phyloP scores from a whole-genome alignment of 2,329 filamentous ascomycete species.

The Thermomyces lanuginosus region DNA sequence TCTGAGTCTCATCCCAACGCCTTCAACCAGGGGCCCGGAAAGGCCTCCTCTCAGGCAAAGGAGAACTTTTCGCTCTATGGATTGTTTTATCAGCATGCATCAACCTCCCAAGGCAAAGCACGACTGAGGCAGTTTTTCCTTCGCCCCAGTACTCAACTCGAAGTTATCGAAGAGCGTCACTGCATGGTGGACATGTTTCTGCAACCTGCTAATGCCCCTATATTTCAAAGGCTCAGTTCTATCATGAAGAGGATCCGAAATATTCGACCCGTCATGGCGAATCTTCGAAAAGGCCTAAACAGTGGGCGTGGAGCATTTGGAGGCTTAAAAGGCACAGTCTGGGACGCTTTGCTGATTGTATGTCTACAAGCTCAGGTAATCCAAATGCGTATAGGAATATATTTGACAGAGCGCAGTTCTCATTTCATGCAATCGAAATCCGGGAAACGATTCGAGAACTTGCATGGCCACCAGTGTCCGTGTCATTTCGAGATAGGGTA shows the following conservation, averaged over 20 bases:
- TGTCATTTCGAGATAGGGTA: slow-evolving; percentile 41
- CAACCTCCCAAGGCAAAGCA: slow-evolving; percentile 61
- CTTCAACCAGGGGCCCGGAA: slow-evolving; percentile 55
- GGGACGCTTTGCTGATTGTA: slow-evolving; percentile 50
- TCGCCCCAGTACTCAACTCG: slow-evolving; percentile 54
- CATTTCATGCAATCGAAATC: slow-evolving; percentile 53
- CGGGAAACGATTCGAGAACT: slow-evolving; percentile 46
- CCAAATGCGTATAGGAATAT: not conserved
- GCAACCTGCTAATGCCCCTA: slow-evolving; percentile 47
- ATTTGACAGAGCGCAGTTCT: slow-evolving; percentile 37
- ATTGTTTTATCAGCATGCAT: slow-evolving; percentile 57
- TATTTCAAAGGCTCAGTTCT: slow-evolving; percentile 40
- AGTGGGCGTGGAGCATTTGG: slow-evolving; percentile 32
- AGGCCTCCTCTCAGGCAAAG: slow-evolving; percentile 47
- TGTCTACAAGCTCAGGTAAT: slow-evolving; percentile 6
- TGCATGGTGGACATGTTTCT: slow-evolving; percentile 51
- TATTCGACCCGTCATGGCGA: slow-evolving; percentile 49
- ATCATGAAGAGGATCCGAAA: slow-evolving; percentile 59
- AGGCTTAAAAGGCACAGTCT: slow-evolving; percentile 50
- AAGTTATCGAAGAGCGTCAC: slow-evolving; percentile 55
- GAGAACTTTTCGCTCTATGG: slow-evolving; percentile 74
- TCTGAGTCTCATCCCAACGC: slow-evolving; percentile 69
- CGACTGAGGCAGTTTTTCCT: slow-evolving; percentile 67
- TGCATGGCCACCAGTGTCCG: slow-evolving; percentile 33
- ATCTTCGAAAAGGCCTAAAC: slow-evolving; percentile 64